These are phyloP conservation scores for Citrullus mucosospermus DNA, from an alignment of 306 rosid genomes.

Conservation along the genomic window DNA sequence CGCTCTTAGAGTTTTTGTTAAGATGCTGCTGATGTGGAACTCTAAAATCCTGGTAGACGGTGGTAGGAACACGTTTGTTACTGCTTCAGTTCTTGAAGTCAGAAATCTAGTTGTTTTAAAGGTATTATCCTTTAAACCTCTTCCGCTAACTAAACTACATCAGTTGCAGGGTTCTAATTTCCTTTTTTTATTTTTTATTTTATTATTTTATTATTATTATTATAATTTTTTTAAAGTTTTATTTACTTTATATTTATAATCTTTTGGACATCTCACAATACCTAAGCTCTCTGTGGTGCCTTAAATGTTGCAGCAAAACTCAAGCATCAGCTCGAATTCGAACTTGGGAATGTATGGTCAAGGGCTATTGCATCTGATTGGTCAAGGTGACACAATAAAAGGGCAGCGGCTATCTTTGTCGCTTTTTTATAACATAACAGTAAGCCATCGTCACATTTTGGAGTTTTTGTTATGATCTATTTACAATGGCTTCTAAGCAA, in stretches of 20 bases:
- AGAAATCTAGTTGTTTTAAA: conserved; percentile 86
- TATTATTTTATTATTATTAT: background rate
- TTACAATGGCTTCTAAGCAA: background rate
- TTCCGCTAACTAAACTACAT: conserved; percentile 8
- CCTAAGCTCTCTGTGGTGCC: conserved; percentile 18
- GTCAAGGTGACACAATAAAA: conserved; percentile 87
- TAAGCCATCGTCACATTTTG: conserved; percentile 27
- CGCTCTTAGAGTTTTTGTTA: conserved; percentile 90
- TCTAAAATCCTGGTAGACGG: conserved; percentile 77
- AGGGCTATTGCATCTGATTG: conserved; percentile 77
- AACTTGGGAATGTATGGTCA: conserved; percentile 96
- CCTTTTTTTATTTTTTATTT: too few species aligned
- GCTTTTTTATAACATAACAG: conserved; percentile 95
- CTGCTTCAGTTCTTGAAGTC: conserved; percentile 91
- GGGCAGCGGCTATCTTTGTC: conserved; percentile 92
- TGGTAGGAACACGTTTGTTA: conserved; percentile 60
- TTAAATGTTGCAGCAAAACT: conserved; percentile 62
- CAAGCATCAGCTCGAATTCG: conserved; percentile 71
- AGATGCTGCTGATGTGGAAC: conserved; percentile 96
- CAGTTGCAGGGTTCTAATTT: background rate
- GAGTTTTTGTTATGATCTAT: background rate
- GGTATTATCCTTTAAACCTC: conserved; percentile 36
- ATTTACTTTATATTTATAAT: conserved; percentile 8
- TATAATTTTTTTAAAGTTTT: background rate
- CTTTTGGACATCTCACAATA: conserved; percentile 15